Evolutionary conservation across 768 basidiomycete genomes (phyloP), one percentile per base, ranked within the genome.

Genomic region (Collybia mongolica): DNA sequence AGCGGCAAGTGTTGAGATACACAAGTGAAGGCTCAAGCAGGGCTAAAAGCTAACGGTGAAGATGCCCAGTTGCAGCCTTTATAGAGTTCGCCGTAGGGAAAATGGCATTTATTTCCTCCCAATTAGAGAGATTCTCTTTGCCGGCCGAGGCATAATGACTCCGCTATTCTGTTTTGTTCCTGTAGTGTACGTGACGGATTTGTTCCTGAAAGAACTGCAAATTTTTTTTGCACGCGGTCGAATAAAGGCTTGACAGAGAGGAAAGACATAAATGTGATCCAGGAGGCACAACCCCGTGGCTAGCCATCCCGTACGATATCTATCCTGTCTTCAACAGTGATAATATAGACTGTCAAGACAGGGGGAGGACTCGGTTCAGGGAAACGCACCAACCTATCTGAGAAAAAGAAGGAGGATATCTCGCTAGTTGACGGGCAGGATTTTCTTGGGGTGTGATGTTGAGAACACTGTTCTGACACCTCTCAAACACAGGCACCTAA

Each of bases 181-280:
- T 50, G 28, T 7, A 24, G 4, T 18, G 5, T 32, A 32, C 32
- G 11, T 32, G 32, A 32, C 14, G 32, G 32, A 32, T 32, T 32
- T 32, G 32, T 32, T 32, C 32, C 32, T 32, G 32, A 14, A 32
- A 32, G 32, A 32, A 32, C 14, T 11, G 14, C 41, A 29, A 48
- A n/a, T 24, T 8, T 22, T 7, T 38, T 39, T 36, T 44, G n/a
- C 49, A 46, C 37, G 48, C 44, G 32, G 44, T 48, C 53, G 24
- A 44, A 12, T 36, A 24, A 32, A 32, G 32, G 14, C 35, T 42
- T 54, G 53, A 54, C 53, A 50, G 44, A 44, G 42, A 12, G 18
- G 36, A 23, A 43, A 42, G 51, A 55, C 48, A 40, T 53, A 44
- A 11, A n/a, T 18, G 29, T 55, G 54, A 55, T 55, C 51, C 48